These are phyloP conservation scores for Schizothecium vesticola DNA, from an alignment of 495 filamentous ascomycete genomes.

Conservation along the genomic window DNA sequence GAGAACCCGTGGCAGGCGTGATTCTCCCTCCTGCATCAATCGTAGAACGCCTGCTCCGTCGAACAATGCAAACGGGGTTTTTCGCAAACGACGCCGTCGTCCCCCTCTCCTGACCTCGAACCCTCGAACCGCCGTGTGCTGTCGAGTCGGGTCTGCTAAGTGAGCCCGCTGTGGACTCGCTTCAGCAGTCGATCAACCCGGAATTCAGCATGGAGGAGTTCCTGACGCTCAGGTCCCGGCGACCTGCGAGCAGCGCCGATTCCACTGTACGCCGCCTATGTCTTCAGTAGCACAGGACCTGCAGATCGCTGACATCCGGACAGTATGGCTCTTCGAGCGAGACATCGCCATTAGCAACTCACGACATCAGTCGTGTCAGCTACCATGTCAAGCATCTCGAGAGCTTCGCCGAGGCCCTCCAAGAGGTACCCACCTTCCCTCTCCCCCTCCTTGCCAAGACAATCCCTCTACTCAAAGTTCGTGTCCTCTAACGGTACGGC, in stretches of 20 bases:
- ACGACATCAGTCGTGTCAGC: conserved; percentile 48
- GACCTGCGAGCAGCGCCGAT: conserved; percentile 39
- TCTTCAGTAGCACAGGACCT: conserved; percentile 4
- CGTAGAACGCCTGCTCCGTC: not conserved
- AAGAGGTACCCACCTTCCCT: conserved; percentile 35
- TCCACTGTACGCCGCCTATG: conserved; percentile 41
- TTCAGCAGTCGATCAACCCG: conserved; percentile 1
- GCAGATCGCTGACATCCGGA: not conserved
- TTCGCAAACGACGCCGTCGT: not conserved
- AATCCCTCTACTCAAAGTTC: not conserved
- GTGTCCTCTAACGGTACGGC: not conserved
- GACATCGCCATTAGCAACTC: conserved; percentile 39
- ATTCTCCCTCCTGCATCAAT: not conserved
- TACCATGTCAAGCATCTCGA: conserved; percentile 48
- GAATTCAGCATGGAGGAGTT: conserved; percentile 29
- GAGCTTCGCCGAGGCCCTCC: conserved; percentile 42
- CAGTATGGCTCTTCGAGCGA: conserved; percentile 44
- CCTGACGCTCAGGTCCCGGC: conserved; percentile 41
- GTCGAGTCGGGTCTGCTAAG: not conserved
- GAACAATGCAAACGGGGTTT: not conserved
- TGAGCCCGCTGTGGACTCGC: not conserved
- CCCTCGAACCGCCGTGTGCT: not conserved
- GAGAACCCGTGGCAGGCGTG: not conserved
- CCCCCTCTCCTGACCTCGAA: not conserved
- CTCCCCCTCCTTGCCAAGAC: not conserved